Percentiles rank a stretch among this genome's conserved stretches.
Conservation (phyloP, 2,329 filamentous ascomycete species). For the Monosporascus ibericus region DNA sequence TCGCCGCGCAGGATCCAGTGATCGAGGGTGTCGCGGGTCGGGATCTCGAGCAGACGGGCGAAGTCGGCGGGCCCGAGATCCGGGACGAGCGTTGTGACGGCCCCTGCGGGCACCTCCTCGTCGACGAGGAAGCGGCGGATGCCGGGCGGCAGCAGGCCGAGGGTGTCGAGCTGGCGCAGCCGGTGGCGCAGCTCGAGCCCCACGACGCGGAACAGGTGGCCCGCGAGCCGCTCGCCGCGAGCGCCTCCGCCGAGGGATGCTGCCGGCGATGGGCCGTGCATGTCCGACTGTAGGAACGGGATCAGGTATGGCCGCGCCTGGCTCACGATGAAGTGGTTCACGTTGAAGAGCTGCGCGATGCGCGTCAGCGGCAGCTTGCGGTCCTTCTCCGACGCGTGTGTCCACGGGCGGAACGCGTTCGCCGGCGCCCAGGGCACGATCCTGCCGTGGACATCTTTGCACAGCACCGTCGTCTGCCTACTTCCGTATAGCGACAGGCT, state of each 20-base stretch:
- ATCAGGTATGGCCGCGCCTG: constrained; percentile 87
- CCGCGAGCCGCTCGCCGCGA: constrained; percentile 42
- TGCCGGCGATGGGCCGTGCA: constrained; percentile 64
- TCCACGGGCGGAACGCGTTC: constrained; percentile 64
- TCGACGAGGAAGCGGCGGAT: constrained; percentile 75
- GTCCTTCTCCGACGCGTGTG: constrained; percentile 58
- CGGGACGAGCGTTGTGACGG: constrained; percentile 75
- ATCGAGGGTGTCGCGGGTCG: constrained; percentile 66
- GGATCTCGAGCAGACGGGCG: constrained; percentile 72
- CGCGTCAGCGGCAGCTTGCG: constrained; percentile 61
- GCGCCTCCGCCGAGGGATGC: constrained; percentile 51
- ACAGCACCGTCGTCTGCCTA: constrained; percentile 60
- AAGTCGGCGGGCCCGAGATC: constrained; percentile 71
- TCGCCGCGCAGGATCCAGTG: constrained; percentile 86
- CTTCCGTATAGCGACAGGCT: constrained; percentile 60
- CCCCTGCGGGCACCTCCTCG: constrained; percentile 66
- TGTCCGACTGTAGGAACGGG: constrained; percentile 75
- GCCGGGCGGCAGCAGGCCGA: constrained; percentile 63
- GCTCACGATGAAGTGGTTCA: constrained; percentile 92
- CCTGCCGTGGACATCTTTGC: constrained; percentile 67
- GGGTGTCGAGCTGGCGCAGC: constrained; percentile 70
- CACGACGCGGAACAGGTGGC: constrained; percentile 60
- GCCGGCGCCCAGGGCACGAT: constrained; percentile 69
- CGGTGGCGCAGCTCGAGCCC: constrained; percentile 75
- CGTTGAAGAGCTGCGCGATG: constrained; percentile 79